Evolutionary conservation across 2,329 filamentous ascomycete genomes (phyloP).

Genomic region (Lojkania enalia): DNA sequence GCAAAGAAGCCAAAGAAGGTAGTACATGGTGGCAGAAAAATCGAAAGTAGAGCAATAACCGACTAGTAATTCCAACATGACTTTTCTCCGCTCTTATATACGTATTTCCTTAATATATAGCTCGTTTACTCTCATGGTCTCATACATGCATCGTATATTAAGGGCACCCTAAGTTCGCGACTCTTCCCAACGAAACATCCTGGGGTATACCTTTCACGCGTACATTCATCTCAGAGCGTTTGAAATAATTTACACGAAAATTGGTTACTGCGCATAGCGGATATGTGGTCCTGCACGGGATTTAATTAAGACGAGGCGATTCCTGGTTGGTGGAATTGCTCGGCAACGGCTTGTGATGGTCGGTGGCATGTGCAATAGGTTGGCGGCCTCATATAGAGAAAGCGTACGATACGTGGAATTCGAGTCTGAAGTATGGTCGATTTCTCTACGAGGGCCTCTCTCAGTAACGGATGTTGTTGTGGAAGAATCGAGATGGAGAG

Average conservation of each 20-base stretch:
- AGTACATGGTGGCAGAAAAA: constrained; percentile 7
- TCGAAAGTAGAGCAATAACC: neutral
- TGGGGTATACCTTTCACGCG: neutral
- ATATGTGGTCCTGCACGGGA: neutral
- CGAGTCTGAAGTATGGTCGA: too few relatives aligned
- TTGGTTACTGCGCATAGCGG: neutral
- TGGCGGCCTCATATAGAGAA: too few relatives aligned
- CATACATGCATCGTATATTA: neutral
- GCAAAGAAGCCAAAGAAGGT: constrained; percentile 7
- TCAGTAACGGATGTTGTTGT: too few relatives aligned
- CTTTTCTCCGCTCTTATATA: too few relatives aligned
- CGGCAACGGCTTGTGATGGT: too few relatives aligned
- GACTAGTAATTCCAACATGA: neutral
- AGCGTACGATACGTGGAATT: too few relatives aligned
- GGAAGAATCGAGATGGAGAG: too few relatives aligned
- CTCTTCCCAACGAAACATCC: neutral
- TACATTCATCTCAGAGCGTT: neutral
- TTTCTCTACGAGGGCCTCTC: too few relatives aligned
- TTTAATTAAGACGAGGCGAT: neutral
- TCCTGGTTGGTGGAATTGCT: neutral
- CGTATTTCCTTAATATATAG: too few relatives aligned
- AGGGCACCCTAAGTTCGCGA: neutral
- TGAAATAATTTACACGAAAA: neutral
- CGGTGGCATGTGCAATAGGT: too few relatives aligned
- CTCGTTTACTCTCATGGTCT: too few relatives aligned